Percentiles rank a stretch among this genome's conserved stretches.
Evolutionary conservation across 805 yeast genomes (phyloP).

Genomic region (Candida rishiriensis): DNA sequence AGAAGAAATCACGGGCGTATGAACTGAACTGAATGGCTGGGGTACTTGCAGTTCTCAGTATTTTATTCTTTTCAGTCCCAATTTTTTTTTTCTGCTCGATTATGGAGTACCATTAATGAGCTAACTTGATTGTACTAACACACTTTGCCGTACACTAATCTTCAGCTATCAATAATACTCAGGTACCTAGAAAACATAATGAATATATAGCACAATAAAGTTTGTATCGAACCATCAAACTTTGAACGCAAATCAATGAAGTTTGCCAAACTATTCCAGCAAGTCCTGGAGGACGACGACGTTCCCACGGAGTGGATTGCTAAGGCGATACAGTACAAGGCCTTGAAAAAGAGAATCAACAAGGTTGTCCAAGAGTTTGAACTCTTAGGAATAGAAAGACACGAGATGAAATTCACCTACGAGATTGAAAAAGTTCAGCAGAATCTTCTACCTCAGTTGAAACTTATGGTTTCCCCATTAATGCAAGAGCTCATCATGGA

Average conservation of each 20-base stretch:
- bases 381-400: slow-evolving; percentile 50
- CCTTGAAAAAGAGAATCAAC: slow-evolving; percentile 61
- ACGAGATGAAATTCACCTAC: slow-evolving; percentile 27
- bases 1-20: no score
- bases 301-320: slow-evolving; percentile 66
- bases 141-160: no score
- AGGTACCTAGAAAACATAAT: no score
- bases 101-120: no score
- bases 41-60: no score
- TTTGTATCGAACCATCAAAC: no score
- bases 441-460: slow-evolving; percentile 20
- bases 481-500: slow-evolving; percentile 13
- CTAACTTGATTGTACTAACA: no score
- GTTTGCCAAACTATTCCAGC: slow-evolving; percentile 69
- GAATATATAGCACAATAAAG: no score
- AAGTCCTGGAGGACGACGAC: slow-evolving; percentile 53
- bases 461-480: slow-evolving; percentile 21
- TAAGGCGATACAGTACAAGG: slow-evolving; percentile 68
- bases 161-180: no score
- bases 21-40: no score
- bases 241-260: slow-evolving; percentile 42
- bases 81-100: no score
- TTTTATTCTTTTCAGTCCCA: no score
- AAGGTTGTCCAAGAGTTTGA: slow-evolving; percentile 61
- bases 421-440: slow-evolving; percentile 15